Evolutionary conservation across 2,329 filamentous ascomycete species (phyloP).

Genomic region (Talaromyces sp.): DNA sequence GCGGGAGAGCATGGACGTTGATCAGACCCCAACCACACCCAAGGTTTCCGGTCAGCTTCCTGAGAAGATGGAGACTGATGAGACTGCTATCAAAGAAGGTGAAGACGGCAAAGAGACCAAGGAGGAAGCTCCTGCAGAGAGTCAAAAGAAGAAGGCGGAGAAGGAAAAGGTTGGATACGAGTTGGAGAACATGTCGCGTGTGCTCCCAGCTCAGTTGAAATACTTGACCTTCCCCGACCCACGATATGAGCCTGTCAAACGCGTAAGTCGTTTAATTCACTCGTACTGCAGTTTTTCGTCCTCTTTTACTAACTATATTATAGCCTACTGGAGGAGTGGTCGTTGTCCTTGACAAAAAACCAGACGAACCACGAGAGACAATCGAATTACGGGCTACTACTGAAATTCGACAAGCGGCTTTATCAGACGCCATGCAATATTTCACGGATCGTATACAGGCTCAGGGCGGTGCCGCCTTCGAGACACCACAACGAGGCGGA

Average conservation of each 20-base stretch:
- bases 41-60: conserved; percentile 58
- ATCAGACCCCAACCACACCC: conserved; percentile 71
- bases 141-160: conserved; percentile 82
- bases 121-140: conserved; percentile 54
- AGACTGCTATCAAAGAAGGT: conserved; percentile 59
- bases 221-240: conserved; percentile 89
- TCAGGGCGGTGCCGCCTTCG: conserved; percentile 35
- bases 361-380: conserved; percentile 72
- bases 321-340: conserved; percentile 91
- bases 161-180: conserved; percentile 97
- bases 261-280: conserved; percentile 56
- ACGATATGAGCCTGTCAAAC: conserved; percentile 88
- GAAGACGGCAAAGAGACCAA: conserved; percentile 51
- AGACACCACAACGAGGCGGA: conserved; percentile 32
- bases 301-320: conserved; percentile 39
- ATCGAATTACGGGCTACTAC: conserved; percentile 94
- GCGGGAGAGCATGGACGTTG: conserved; percentile 92
- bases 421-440: conserved; percentile 35
- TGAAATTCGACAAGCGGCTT: conserved; percentile 42
- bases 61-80: conserved; percentile 81
- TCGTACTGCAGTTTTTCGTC: conserved; percentile 49
- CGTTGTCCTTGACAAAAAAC: conserved; percentile 79
- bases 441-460: conserved; percentile 43
- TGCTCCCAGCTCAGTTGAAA: conserved; percentile 88
- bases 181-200: conserved; percentile 93